Evolutionary conservation across 2,329 filamentous ascomycete genomes (phyloP), one percentile per base, ranked within the genome.

Genomic region (Exophiala sideris): DNA sequence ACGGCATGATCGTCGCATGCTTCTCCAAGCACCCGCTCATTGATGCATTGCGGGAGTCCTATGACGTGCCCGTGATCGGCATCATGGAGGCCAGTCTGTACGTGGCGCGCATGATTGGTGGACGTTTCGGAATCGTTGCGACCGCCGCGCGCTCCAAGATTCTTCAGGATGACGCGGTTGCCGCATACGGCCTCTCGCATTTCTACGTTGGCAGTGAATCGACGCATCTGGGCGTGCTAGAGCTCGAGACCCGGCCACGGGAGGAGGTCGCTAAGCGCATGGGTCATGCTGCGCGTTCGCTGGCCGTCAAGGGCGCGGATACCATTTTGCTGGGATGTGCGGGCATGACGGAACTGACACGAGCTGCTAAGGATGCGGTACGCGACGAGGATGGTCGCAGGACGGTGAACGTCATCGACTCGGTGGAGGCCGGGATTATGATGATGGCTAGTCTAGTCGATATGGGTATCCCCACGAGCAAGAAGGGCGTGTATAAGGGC

Each of bases 71-170:
- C 0, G 66, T 73, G 3, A 71, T 78, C 2, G 77, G 77, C 2
- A 79, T 79, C 52, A 79, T 79, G 75, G 77, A 79, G 62, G 75
- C 76, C 1, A 70, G 65, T 3, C 66, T 80, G 2, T 79, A 82
- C 58, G 69, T 75, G 5, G 73, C 77, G 5, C 65, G 76, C 6
- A 79, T 77, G 51, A 68, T 81, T 1, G 79, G 78, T 2, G 70
- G 71, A 5, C 64, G 70, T 2, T 73, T 79, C 39, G 76, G 76
- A 1, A 68, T 79, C 16, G 65, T 77, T 3, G 73, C 73, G 1
- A 76, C 74, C 1, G 68, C 66, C 2, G 58, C 66, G 14, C 61
- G 75, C 16, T 72, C 69, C 18, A 70, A 68, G 36, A 70, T 75
- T 50, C 70, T 68, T 63, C 69, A 75, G 49, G 65, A 68, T 33